Conservation (phyloP, 2,329 filamentous ascomycete genomes). For the Verticillium tricorpus region DNA sequence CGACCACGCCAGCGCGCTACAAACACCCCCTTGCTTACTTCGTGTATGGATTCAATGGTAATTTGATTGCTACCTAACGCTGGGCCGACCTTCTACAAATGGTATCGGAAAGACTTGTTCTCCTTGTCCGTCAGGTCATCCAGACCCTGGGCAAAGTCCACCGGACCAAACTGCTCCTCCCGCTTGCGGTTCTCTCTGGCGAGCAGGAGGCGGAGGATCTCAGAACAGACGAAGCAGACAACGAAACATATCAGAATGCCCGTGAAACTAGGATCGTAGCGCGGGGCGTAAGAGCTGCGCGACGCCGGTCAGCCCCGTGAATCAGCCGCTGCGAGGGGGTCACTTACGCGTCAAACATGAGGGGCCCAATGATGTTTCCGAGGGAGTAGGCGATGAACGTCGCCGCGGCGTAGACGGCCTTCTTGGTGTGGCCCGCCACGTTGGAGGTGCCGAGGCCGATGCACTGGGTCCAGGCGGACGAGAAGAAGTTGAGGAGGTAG, state of each 20-base stretch:
- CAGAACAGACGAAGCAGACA: constrained; percentile 22
- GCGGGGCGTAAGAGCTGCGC: constrained; percentile 18
- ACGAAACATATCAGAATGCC: constrained; percentile 27
- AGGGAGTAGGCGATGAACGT: constrained; percentile 26
- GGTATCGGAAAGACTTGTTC: constrained; percentile 15
- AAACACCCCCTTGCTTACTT: too few relatives aligned
- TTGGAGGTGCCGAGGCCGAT: constrained; percentile 17
- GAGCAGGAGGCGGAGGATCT: constrained; percentile 21
- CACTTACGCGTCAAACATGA: constrained; percentile 24
- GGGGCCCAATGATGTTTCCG: constrained; percentile 26
- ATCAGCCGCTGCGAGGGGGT: neutral
- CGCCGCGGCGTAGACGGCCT: constrained; percentile 22
- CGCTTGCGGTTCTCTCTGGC: constrained; percentile 22
- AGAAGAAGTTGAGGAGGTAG: constrained; percentile 25
- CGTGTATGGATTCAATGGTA: too few relatives aligned
- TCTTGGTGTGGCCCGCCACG: constrained; percentile 13
- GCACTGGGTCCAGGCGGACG: constrained; percentile 21
- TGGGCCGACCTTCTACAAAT: neutral
- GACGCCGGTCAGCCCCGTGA: neutral
- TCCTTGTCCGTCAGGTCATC: constrained; percentile 33
- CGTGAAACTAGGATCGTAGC: constrained; percentile 22
- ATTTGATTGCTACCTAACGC: too few relatives aligned
- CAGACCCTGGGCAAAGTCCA: constrained; percentile 27
- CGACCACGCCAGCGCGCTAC: too few relatives aligned
- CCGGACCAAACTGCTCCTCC: constrained; percentile 23